A percentile compares a stretch with the other conserved stretches of the same genome.
These are phyloP conservation scores for Parmelia sp. DNA, from an alignment of 495 filamentous ascomycete species.

Conservation along the genomic window DNA sequence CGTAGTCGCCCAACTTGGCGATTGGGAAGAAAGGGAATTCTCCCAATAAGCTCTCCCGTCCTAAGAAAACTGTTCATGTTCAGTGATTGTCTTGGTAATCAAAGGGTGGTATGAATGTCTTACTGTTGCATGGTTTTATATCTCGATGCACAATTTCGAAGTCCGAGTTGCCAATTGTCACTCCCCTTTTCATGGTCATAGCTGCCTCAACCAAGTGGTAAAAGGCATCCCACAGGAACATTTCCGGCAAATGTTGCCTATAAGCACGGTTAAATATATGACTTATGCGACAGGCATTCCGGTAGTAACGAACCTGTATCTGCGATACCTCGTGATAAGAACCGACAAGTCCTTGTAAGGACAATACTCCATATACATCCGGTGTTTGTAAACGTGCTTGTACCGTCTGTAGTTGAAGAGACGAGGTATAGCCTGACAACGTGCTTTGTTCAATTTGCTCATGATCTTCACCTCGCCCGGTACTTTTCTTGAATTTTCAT, in stretches of 20 bases:
- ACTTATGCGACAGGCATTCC: too few species aligned
- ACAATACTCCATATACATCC: neutral
- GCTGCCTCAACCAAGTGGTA: neutral
- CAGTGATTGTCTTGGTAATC: neutral
- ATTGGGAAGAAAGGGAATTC: neutral
- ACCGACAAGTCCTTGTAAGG: slow-evolving; percentile 1
- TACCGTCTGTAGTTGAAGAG: neutral
- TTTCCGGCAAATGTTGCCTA: neutral
- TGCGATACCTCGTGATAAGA: neutral
- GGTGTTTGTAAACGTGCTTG: neutral
- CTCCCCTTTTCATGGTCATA: neutral
- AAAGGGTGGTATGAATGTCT: neutral
- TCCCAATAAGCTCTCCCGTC: neutral
- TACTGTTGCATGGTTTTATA: neutral
- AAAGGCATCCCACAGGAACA: neutral
- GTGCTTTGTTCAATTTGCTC: neutral
- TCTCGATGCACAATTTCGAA: slow-evolving; percentile 2
- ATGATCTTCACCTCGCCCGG: neutral
- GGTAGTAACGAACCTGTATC: neutral
- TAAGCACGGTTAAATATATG: neutral
- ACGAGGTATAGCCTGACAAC: neutral
- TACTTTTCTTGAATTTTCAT: neutral
- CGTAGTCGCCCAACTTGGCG: neutral
- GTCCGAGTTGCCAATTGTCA: neutral
- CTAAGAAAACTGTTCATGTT: neutral